These are phyloP conservation scores for Vitis hybrid DNA, from an alignment of 177 flowering plant species.

Conservation along the genomic window DNA sequence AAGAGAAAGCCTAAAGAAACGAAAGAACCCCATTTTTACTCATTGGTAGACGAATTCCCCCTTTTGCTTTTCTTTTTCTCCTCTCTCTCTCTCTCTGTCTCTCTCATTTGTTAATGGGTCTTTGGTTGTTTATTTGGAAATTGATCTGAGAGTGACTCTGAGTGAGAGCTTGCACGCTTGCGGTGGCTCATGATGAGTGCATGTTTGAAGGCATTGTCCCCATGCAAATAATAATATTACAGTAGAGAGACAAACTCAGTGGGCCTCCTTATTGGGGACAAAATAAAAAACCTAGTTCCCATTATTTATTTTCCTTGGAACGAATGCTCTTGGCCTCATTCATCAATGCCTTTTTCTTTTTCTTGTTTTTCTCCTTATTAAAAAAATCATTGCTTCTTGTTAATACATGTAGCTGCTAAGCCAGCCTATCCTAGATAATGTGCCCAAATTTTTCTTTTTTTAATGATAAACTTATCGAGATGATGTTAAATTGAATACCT, in stretches of 20 bases:
- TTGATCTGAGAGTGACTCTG: background rate
- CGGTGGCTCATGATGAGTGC: constrained; percentile 17
- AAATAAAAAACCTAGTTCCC: constrained; percentile 6
- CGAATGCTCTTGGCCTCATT: background rate
- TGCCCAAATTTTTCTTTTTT: too few relatives aligned
- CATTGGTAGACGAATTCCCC: constrained; percentile 5
- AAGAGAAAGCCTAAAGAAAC: constrained; percentile 34
- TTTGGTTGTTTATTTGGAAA: background rate
- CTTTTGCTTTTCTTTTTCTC: constrained; percentile 8
- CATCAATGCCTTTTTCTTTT: too few relatives aligned
- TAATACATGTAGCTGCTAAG: too few relatives aligned
- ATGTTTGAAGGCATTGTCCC: constrained; percentile 3
- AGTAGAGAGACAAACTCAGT: constrained; percentile 8
- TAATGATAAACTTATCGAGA: too few relatives aligned
- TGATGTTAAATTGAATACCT: too few relatives aligned
- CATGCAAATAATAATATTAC: constrained; percentile 23
- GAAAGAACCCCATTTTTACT: constrained; percentile 1
- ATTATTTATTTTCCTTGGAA: constrained; percentile 8
- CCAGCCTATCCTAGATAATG: too few relatives aligned
- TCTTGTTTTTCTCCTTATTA: too few relatives aligned
- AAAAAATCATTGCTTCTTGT: too few relatives aligned
- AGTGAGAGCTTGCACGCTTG: constrained; percentile 15
- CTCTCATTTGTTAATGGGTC: background rate
- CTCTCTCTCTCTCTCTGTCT: background rate
- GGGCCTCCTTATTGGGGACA: constrained; percentile 12